Conservation (phyloP, 192 early-diverging fungal species). For the Podila epigama region DNA sequence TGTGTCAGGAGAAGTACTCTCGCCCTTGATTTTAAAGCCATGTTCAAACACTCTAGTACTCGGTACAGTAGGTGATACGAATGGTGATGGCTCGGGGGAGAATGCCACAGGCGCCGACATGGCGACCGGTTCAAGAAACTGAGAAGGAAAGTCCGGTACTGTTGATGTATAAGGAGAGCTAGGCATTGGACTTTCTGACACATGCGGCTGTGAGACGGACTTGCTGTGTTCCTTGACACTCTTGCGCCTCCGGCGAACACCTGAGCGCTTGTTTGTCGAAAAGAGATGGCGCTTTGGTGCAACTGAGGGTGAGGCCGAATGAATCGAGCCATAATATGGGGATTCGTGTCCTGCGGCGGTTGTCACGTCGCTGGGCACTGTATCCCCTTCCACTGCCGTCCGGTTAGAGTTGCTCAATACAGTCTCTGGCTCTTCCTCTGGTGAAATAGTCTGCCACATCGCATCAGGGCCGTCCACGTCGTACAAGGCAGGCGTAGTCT, state of each 20-base stretch:
- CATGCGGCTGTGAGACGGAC: background rate
- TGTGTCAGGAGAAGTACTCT: background rate
- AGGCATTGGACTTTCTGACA: slow-evolving; percentile 19
- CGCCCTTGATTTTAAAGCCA: background rate
- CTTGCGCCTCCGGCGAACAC: slow-evolving; percentile 27
- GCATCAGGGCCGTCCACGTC: slow-evolving; percentile 6
- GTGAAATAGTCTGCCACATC: slow-evolving; percentile 34
- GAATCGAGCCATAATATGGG: slow-evolving; percentile 5
- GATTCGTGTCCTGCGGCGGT: slow-evolving; percentile 13
- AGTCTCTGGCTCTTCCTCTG: slow-evolving; percentile 1
- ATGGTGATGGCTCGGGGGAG: slow-evolving; percentile 29
- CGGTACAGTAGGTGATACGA: slow-evolving; percentile 11
- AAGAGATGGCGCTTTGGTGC: slow-evolving; percentile 26
- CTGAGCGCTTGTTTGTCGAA: slow-evolving; percentile 33
- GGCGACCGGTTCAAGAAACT: background rate
- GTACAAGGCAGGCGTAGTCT: slow-evolving; percentile 1
- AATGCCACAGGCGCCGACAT: slow-evolving; percentile 3
- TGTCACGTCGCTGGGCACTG: background rate
- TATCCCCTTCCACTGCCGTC: background rate
- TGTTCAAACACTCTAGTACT: slow-evolving; percentile 13
- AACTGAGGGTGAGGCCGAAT: slow-evolving; percentile 16
- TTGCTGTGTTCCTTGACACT: slow-evolving; percentile 23
- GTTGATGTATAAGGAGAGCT: slow-evolving; percentile 24
- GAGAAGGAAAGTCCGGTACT: slow-evolving; percentile 10
- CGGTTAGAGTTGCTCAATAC: background rate